Percentiles rank a stretch among this genome's conserved stretches.
Evolutionary conservation across 2,329 filamentous ascomycete species (phyloP).

Genomic region (Daldinia sp.): DNA sequence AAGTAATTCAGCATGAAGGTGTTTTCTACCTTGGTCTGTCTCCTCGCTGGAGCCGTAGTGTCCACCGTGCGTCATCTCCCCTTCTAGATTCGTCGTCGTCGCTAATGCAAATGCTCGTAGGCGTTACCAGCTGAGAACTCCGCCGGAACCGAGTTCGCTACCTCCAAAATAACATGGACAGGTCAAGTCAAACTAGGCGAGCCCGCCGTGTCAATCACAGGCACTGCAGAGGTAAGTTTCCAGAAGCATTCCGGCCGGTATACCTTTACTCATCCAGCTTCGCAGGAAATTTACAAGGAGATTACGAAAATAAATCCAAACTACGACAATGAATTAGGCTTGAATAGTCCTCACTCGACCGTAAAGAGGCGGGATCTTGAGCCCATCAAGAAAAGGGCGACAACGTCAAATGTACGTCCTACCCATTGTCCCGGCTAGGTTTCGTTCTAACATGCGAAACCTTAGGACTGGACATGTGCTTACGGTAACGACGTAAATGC

Average conservation of each 20-base stretch:
- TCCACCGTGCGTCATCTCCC: slow-evolving; percentile 11
- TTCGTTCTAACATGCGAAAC: background rate
- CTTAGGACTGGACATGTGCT: slow-evolving; percentile 25
- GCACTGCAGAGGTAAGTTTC: slow-evolving; percentile 26
- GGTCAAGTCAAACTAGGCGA: slow-evolving; percentile 25
- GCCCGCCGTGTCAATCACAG: slow-evolving; percentile 15
- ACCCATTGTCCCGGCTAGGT: too few relatives aligned
- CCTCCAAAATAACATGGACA: slow-evolving; percentile 27
- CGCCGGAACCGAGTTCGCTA: background rate
- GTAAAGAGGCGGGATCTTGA: slow-evolving; percentile 11
- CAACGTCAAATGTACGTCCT: slow-evolving; percentile 25
- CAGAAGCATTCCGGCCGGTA: background rate
- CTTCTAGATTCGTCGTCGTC: background rate
- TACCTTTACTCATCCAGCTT: background rate
- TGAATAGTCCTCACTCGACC: slow-evolving; percentile 16
- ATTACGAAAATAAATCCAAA: slow-evolving; percentile 27
- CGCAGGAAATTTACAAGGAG: slow-evolving; percentile 28
- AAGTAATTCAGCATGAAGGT: slow-evolving; percentile 21
- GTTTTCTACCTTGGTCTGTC: slow-evolving; percentile 2
- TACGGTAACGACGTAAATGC: slow-evolving; percentile 28
- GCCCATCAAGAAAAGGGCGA: slow-evolving; percentile 20
- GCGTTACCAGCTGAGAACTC: slow-evolving; percentile 19
- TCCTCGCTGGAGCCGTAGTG: slow-evolving; percentile 10
- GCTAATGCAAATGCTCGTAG: slow-evolving; percentile 12
- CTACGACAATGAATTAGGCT: slow-evolving; percentile 30